Evolutionary conservation across 2,329 filamentous ascomycete species (phyloP).

Genomic region (Diplodia sapinea): DNA sequence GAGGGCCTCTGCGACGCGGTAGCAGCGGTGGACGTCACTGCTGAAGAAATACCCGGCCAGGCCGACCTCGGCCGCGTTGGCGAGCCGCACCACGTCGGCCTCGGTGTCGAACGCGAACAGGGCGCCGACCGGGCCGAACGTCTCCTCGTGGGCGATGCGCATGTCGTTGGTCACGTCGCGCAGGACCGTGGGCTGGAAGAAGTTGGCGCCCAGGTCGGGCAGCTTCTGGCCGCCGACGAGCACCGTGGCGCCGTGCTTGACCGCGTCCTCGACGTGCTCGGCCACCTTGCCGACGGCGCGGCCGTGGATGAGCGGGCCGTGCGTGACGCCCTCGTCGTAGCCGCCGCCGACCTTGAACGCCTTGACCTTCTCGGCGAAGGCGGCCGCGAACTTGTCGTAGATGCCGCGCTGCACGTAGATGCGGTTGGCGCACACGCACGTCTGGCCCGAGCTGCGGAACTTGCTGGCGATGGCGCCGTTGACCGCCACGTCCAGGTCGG

Average conservation of each 20-base stretch:
- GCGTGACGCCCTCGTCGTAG: slow-evolving; percentile 72
- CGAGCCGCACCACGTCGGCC: slow-evolving; percentile 81
- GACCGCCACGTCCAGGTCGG: slow-evolving; percentile 84
- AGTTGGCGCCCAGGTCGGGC: slow-evolving; percentile 78
- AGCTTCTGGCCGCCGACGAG: slow-evolving; percentile 73
- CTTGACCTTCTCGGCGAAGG: slow-evolving; percentile 74
- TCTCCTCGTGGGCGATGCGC: slow-evolving; percentile 86
- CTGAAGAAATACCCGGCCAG: slow-evolving; percentile 95
- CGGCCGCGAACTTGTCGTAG: slow-evolving; percentile 74
- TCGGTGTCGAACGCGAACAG: slow-evolving; percentile 89
- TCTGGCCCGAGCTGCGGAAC: slow-evolving; percentile 94
- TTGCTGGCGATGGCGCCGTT: slow-evolving; percentile 83
- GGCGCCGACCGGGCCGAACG: slow-evolving; percentile 91
- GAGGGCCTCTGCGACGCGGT: slow-evolving; percentile 67
- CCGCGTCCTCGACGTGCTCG: slow-evolving; percentile 78
- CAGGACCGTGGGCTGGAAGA: slow-evolving; percentile 88
- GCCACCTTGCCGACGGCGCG: slow-evolving; percentile 81
- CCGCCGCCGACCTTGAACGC: slow-evolving; percentile 77
- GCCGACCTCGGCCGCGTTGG: slow-evolving; percentile 83
- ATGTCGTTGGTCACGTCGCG: slow-evolving; percentile 85
- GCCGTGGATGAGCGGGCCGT: slow-evolving; percentile 84
- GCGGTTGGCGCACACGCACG: slow-evolving; percentile 81
- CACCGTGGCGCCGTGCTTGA: slow-evolving; percentile 76
- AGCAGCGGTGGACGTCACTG: slow-evolving; percentile 62
- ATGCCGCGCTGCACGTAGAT: slow-evolving; percentile 79